Conservation (phyloP, 2,329 filamentous ascomycete species). For the Elsinoe fawcettii region DNA sequence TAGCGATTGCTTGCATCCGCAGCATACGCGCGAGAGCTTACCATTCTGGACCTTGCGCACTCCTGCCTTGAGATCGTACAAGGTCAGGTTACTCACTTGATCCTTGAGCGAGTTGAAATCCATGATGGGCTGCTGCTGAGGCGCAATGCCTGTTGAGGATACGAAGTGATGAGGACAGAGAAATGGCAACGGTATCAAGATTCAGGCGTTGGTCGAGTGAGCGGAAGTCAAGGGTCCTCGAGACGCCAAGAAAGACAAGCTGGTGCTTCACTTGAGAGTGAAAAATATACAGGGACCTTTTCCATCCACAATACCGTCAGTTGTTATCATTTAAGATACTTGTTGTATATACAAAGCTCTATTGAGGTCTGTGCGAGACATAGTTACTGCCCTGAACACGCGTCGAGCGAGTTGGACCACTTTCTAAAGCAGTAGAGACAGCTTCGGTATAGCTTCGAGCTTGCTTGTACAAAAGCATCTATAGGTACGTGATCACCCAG, state of each 20-base stretch:
- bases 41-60: conserved; percentile 97
- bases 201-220: neutral
- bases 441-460: conserved; percentile 5
- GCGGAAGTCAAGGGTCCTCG: conserved; percentile 3
- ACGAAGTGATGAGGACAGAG: conserved; percentile 3
- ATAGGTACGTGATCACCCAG: neutral
- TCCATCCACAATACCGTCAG: neutral
- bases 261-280: neutral
- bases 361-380: neutral
- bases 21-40: conserved; percentile 38
- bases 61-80: conserved; percentile 92
- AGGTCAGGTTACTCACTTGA: conserved; percentile 80
- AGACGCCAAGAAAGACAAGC: conserved; percentile 11
- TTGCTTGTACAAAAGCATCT: neutral
- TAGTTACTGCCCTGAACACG: neutral
- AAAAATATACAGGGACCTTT: neutral
- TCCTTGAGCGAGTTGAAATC: conserved; percentile 79
- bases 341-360: neutral
- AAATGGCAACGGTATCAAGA: conserved; percentile 5
- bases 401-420: neutral
- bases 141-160: conserved; percentile 6
- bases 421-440: neutral
- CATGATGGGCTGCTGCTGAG: conserved; percentile 47
- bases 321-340: neutral
- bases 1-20: conserved; percentile 14